These are phyloP conservation scores for Xylaria longipes DNA, from an alignment of 495 filamentous ascomycete species.

Conservation along the genomic window DNA sequence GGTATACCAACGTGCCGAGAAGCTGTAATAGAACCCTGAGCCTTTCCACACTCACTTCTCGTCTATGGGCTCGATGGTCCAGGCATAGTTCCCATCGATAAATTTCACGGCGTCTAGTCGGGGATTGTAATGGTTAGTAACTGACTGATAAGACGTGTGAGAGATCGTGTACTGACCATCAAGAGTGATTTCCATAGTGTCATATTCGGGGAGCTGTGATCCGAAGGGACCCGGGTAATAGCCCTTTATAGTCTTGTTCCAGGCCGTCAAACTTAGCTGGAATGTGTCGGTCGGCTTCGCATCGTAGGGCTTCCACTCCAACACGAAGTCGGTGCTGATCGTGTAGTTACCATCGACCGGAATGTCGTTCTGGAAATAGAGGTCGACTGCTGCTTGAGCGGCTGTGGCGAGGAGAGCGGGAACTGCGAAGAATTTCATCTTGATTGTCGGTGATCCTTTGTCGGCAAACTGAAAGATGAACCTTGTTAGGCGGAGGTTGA, in stretches of 20 bases:
- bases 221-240: background rate
- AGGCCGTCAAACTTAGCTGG: background rate
- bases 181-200: background rate
- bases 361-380: background rate
- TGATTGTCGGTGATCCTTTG: background rate
- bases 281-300: background rate
- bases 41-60: background rate
- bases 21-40: background rate
- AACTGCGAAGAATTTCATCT: background rate
- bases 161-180: background rate
- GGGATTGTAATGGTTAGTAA: background rate
- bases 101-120: background rate
- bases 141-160: background rate
- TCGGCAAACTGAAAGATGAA: background rate
- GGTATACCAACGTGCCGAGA: background rate
- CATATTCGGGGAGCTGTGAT: background rate
- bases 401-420: background rate
- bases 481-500: background rate
- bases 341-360: constrained; percentile 3
- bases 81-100: background rate
- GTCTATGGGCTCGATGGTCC: background rate
- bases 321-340: background rate
- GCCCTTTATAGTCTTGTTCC: background rate
- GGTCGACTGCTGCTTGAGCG: background rate
- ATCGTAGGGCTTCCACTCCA: background rate